Conservation (phyloP, 352 stramenopile species). For the Globisporangium ultimum region DNA sequence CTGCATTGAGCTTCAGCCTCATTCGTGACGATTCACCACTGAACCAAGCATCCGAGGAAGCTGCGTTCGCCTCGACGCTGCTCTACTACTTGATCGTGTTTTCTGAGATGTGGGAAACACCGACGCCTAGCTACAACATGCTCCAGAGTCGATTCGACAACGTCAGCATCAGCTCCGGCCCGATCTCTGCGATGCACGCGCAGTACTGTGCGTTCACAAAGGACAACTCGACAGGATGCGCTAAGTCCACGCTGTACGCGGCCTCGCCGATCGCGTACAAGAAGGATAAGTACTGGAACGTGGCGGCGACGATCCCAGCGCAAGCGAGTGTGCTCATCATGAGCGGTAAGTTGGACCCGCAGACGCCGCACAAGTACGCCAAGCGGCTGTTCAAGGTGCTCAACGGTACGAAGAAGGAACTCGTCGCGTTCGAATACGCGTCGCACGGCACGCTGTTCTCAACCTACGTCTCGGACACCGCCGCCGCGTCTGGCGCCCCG, state of each 20-base stretch:
- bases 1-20: too few relatives aligned
- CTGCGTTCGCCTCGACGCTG: constrained; percentile 23
- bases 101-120: constrained; percentile 64
- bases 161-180: too few relatives aligned
- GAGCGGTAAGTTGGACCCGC: constrained; percentile 27
- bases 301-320: constrained; percentile 1
- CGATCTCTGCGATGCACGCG: constrained; percentile 10
- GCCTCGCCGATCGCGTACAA: constrained; percentile 27
- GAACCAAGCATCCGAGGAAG: constrained; percentile 23
- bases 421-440: constrained; percentile 26
- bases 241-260: constrained; percentile 17
- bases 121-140: constrained; percentile 27
- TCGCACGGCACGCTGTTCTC: constrained; percentile 2
- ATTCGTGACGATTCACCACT: too few relatives aligned
- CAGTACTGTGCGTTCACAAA: constrained; percentile 57
- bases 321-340: constrained; percentile 13
- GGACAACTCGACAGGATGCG: constrained; percentile 31
- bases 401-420: constrained; percentile 17
- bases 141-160: constrained; percentile 22
- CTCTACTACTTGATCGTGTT: constrained; percentile 52
- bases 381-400: constrained; percentile 13
- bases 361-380: constrained; percentile 22
- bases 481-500: too few relatives aligned
- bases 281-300: constrained; percentile 51
- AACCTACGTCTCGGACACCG: too few relatives aligned